These are phyloP conservation scores for Phytophthora colocasiae DNA, from an alignment of 352 stramenopile species.

Conservation along the genomic window DNA sequence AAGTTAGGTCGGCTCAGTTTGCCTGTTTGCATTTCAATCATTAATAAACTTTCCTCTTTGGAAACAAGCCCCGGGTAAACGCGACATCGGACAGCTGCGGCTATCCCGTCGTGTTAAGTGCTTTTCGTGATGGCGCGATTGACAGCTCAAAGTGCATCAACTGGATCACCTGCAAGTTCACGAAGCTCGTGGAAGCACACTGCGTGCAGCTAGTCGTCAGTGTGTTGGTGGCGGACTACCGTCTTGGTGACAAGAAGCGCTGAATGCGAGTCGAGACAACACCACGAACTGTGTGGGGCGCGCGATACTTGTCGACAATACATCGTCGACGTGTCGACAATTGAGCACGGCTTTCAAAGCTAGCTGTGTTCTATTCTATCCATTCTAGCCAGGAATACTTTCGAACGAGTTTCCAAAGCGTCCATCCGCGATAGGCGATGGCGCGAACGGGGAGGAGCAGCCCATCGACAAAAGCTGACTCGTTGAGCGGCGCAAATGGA, in stretches of 20 bases:
- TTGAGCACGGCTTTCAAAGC: neutral
- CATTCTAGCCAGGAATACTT: constrained; percentile 4
- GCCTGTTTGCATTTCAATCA: too few species aligned
- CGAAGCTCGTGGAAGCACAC: constrained; percentile 14
- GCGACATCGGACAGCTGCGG: too few species aligned
- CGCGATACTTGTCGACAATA: constrained; percentile 4
- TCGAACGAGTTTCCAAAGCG: constrained; percentile 6
- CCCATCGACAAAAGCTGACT: constrained; percentile 24
- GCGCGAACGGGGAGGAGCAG: constrained; percentile 29
- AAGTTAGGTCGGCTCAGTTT: too few species aligned
- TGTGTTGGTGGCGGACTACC: constrained; percentile 14
- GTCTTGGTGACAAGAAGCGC: constrained; percentile 8
- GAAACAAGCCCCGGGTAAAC: too few species aligned
- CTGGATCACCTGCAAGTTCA: constrained; percentile 1
- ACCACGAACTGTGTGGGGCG: constrained; percentile 5
- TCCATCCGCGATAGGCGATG: constrained; percentile 30
- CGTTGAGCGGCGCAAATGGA: constrained; percentile 4
- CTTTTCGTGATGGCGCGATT: constrained; percentile 7
- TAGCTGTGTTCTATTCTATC: too few species aligned
- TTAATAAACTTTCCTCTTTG: too few species aligned
- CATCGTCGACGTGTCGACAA: neutral
- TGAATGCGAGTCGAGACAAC: constrained; percentile 23
- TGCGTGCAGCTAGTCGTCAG: constrained; percentile 3
- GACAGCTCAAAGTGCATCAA: constrained; percentile 9
- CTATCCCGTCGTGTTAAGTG: constrained; percentile 25